A percentile compares a stretch with the other conserved stretches of the same genome.
Conservation (phyloP, 257 asterid genomes). For the Voacanga thouarsii region DNA sequence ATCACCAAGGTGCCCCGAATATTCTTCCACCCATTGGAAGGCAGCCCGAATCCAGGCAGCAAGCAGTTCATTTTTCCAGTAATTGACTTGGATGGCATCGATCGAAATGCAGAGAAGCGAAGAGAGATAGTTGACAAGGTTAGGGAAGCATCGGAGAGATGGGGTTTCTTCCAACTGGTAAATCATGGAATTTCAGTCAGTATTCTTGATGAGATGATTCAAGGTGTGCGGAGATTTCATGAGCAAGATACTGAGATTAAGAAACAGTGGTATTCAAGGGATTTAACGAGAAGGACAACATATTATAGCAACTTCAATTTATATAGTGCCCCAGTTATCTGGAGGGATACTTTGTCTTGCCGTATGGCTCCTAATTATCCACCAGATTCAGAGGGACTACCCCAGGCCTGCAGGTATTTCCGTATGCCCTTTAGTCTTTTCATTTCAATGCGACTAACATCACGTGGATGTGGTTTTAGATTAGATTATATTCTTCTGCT, state of each 20-base stretch:
- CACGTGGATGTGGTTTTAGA: too few relatives aligned
- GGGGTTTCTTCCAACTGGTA: slow-evolving; percentile 27
- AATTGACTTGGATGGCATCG: slow-evolving; percentile 10
- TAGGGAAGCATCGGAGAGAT: slow-evolving; percentile 24
- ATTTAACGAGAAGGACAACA: background rate
- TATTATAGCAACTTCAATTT: slow-evolving; percentile 34
- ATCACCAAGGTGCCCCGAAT: slow-evolving; percentile 19
- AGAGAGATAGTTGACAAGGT: slow-evolving; percentile 18
- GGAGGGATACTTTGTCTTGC: slow-evolving; percentile 42
- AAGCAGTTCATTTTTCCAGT: slow-evolving; percentile 13
- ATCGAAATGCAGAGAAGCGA: background rate
- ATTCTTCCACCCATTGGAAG: slow-evolving; percentile 19
- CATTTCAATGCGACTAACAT: too few relatives aligned
- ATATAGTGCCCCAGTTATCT: slow-evolving; percentile 34
- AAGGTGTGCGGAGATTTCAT: slow-evolving; percentile 13
- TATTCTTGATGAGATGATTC: slow-evolving; percentile 15
- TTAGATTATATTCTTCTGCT: too few relatives aligned
- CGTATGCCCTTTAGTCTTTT: too few relatives aligned
- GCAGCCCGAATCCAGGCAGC: background rate
- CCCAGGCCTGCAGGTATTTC: slow-evolving; percentile 44
- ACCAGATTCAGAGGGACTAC: slow-evolving; percentile 47
- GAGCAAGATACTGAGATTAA: slow-evolving; percentile 32
- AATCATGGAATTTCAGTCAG: slow-evolving; percentile 23
- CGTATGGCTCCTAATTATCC: slow-evolving; percentile 30
- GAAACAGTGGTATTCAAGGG: slow-evolving; percentile 34